phyloP scores from a whole-genome alignment of 2,329 filamentous ascomycete species.

The Talaromyces sp. region DNA sequence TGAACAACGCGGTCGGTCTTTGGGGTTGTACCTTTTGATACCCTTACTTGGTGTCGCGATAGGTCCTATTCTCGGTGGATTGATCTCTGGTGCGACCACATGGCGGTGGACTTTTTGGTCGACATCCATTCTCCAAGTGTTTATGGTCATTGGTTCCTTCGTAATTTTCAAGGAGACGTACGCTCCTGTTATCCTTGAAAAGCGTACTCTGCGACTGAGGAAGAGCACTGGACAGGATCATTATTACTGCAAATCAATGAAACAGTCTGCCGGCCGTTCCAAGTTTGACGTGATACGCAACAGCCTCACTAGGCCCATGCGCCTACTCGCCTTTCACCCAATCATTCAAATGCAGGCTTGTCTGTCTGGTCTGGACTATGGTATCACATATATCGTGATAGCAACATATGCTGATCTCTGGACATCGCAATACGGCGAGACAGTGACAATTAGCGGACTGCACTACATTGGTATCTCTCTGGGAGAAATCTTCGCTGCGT shows the following conservation, averaged over 20 bases:
- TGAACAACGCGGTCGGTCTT: conserved; percentile 56
- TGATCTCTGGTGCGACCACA: conserved; percentile 48
- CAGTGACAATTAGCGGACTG: conserved; percentile 29
- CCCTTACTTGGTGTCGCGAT: conserved; percentile 39
- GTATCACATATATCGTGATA: conserved; percentile 39
- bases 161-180: conserved; percentile 25
- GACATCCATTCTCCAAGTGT: conserved; percentile 16
- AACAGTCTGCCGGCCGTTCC: neutral
- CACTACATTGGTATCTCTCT: conserved; percentile 49
- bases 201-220: conserved; percentile 33
- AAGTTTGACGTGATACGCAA: conserved; percentile 30
- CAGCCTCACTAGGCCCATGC: conserved; percentile 48
- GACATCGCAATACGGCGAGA: conserved; percentile 48
- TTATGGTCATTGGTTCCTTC: conserved; percentile 21
- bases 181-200: neutral
- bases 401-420: conserved; percentile 37
- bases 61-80: conserved; percentile 59
- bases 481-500: conserved; percentile 37
- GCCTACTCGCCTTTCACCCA: conserved; percentile 47
- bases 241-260: conserved; percentile 28
- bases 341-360: conserved; percentile 47
- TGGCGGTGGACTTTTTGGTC: conserved; percentile 18
- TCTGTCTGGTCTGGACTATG: conserved; percentile 50
- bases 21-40: conserved; percentile 58
- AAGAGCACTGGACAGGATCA: conserved; percentile 42